Evolutionary conservation across 2,329 filamentous ascomycete genomes (phyloP).

Genomic region (Sarocladiaceae sp.): DNA sequence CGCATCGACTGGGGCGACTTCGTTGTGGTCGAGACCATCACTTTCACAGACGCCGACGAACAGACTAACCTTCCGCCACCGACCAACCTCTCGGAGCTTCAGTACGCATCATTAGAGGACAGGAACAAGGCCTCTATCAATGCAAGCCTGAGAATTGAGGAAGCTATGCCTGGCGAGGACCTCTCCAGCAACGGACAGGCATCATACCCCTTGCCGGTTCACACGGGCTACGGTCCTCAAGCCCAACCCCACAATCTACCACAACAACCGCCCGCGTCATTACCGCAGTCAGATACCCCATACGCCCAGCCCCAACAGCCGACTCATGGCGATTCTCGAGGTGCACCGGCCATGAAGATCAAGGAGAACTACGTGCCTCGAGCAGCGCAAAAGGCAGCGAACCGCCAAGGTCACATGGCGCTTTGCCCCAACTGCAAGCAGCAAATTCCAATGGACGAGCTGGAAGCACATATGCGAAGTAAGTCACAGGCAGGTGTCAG

Average conservation of each 20-base stretch:
- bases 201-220: constrained; percentile 37
- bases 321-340: constrained; percentile 70
- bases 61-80: constrained; percentile 80
- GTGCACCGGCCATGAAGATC: constrained; percentile 72
- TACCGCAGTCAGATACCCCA: constrained; percentile 47
- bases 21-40: constrained; percentile 87
- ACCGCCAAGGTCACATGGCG: constrained; percentile 60
- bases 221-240: constrained; percentile 35
- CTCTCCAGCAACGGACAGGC: constrained; percentile 29
- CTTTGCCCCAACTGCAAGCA: constrained; percentile 92
- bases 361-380: constrained; percentile 88
- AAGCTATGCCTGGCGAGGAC: constrained; percentile 81
- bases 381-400: constrained; percentile 65
- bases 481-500: no score
- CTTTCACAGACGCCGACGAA: constrained; percentile 86
- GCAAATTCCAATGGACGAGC: constrained; percentile 77
- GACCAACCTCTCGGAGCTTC: constrained; percentile 81
- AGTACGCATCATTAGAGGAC: constrained; percentile 91
- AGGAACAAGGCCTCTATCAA: constrained; percentile 85
- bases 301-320: constrained; percentile 61
- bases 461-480: constrained; percentile 90
- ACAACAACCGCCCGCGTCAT: constrained; percentile 28
- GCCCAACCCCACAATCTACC: constrained; percentile 23
- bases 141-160: constrained; percentile 80
- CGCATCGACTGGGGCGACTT: constrained; percentile 99